phyloP scores from a whole-genome alignment of 2,329 filamentous ascomycete species.

The Pseudogymnoascus verrucosus region DNA sequence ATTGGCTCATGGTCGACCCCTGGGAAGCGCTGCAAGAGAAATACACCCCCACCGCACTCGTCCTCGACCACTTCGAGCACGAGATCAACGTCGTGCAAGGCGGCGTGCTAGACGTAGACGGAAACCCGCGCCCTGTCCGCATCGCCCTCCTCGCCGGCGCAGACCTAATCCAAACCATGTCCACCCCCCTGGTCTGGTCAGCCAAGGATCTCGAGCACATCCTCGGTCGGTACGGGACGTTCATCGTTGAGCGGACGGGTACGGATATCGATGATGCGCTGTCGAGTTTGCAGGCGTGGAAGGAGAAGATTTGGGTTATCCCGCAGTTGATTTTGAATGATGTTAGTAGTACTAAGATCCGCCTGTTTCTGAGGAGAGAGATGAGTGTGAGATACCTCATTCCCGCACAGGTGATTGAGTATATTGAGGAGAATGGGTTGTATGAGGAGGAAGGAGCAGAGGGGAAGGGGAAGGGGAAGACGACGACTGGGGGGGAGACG shows the following conservation, averaged over 20 bases:
- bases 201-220: conserved; percentile 81
- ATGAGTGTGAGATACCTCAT: conserved; percentile 76
- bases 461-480: conserved; percentile 20
- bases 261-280: conserved; percentile 86
- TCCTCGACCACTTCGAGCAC: conserved; percentile 83
- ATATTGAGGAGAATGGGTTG: conserved; percentile 60
- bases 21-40: conserved; percentile 81
- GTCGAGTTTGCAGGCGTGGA: conserved; percentile 71
- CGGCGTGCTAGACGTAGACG: conserved; percentile 62
- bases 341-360: conserved; percentile 74
- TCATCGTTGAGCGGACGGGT: conserved; percentile 80
- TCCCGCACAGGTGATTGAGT: conserved; percentile 65
- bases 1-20: conserved; percentile 79
- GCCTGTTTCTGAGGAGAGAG: conserved; percentile 68
- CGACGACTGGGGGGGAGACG: neutral
- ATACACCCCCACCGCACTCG: conserved; percentile 82
- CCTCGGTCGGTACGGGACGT: conserved; percentile 65
- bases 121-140: conserved; percentile 53
- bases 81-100: conserved; percentile 76
- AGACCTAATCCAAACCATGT: conserved; percentile 66
- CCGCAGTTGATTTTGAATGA: conserved; percentile 83
- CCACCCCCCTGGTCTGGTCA: conserved; percentile 68
- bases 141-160: conserved; percentile 78
- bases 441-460: conserved; percentile 43
- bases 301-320: conserved; percentile 81